A percentile compares a stretch with the other conserved stretches of the same genome.
Conservation (phyloP, 2,329 filamentous ascomycete genomes). For the Sporothrix globosa region DNA sequence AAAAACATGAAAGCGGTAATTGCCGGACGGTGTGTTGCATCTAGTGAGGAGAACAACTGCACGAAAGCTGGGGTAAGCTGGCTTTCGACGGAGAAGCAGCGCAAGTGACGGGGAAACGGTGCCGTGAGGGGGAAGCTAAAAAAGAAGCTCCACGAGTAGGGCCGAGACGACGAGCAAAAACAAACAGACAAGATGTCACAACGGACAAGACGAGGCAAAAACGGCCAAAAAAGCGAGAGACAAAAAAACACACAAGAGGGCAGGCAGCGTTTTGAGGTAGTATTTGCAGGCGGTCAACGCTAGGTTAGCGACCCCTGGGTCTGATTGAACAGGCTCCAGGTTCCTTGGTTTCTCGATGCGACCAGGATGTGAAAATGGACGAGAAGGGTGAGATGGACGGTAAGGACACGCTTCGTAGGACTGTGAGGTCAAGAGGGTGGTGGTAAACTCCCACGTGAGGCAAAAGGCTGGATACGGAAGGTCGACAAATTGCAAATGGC, state of each 20-base stretch:
- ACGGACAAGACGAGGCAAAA: not conserved
- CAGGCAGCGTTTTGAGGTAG: not conserved
- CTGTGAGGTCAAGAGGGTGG: not conserved
- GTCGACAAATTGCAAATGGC: slow-evolving; percentile 1
- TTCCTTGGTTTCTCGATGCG: slow-evolving; percentile 17
- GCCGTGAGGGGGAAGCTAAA: slow-evolving; percentile 23
- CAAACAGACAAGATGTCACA: not conserved
- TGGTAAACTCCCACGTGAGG: slow-evolving; percentile 12
- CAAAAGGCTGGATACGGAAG: slow-evolving; percentile 20
- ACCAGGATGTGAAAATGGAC: not conserved
- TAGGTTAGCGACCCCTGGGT: slow-evolving; percentile 4
- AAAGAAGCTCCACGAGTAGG: slow-evolving; percentile 28
- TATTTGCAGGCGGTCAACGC: not conserved
- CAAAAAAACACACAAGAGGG: no score
- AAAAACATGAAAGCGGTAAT: not conserved
- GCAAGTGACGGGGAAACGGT: not conserved
- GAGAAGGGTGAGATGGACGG: slow-evolving; percentile 3
- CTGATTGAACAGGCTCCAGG: not conserved
- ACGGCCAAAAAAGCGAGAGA: not conserved
- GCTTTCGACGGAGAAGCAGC: not conserved
- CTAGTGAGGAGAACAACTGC: not conserved
- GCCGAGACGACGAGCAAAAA: slow-evolving; percentile 4
- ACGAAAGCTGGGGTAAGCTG: slow-evolving; percentile 7
- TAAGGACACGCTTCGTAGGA: not conserved
- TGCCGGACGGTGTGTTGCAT: slow-evolving; percentile 11